Conservation (phyloP, 83 land plant genomes). For the Picea abies region DNA sequence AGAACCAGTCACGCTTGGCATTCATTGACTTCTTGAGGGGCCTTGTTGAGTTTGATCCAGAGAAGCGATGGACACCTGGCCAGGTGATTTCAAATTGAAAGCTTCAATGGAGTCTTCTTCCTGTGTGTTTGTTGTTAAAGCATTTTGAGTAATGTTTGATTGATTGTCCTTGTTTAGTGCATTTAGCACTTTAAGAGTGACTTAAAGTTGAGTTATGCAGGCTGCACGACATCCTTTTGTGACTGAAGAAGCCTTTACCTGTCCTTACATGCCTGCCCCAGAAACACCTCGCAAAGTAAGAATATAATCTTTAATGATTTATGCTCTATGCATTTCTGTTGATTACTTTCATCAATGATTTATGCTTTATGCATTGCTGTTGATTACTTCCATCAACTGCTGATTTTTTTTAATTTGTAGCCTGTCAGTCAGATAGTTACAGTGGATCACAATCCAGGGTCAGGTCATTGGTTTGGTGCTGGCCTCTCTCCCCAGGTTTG, state of each 20-base stretch:
- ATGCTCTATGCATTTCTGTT: neutral
- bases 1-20: slow-evolving; percentile 50
- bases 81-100: slow-evolving; percentile 56
- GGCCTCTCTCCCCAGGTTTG: slow-evolving; percentile 95
- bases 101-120: neutral
- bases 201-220: slow-evolving; percentile 36
- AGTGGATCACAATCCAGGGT: slow-evolving; percentile 84
- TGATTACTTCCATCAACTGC: neutral
- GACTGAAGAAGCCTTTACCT: slow-evolving; percentile 77
- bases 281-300: slow-evolving; percentile 86
- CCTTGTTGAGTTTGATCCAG: slow-evolving; percentile 90
- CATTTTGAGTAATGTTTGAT: neutral
- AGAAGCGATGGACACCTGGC: slow-evolving; percentile 92
- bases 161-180: neutral
- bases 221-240: slow-evolving; percentile 94
- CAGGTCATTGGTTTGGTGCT: slow-evolving; percentile 95
- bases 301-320: slow-evolving; percentile 1
- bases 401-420: slow-evolving; percentile 33
- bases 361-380: neutral
- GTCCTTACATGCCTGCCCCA: slow-evolving; percentile 73
- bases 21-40: slow-evolving; percentile 91
- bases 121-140: neutral
- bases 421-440: slow-evolving; percentile 65
- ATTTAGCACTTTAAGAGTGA: neutral
- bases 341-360: neutral